Evolutionary conservation across 805 yeast species (phyloP).

Genomic region (Vanderwaltozyma verrucispora): DNA sequence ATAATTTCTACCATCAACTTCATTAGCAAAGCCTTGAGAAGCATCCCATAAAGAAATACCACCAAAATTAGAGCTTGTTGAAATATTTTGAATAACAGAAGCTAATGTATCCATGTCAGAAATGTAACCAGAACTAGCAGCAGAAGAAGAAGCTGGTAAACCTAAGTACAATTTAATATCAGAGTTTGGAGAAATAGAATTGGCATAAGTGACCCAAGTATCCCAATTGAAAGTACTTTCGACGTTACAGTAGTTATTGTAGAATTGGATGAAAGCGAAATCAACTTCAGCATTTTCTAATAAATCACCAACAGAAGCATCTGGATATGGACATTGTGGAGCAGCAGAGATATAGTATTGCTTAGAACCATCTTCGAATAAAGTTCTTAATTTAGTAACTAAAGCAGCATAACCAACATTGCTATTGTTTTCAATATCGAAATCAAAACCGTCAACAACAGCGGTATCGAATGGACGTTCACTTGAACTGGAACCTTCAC

Average conservation of each 20-base stretch:
- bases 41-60: conserved; percentile 94
- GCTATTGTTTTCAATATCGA: conserved; percentile 67
- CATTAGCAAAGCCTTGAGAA: conserved; percentile 49
- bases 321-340: conserved; percentile 89
- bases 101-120: conserved; percentile 32
- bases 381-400: conserved; percentile 42
- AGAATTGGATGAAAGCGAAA: conserved; percentile 79
- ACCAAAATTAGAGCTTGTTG: conserved; percentile 62
- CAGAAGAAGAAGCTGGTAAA: conserved; percentile 53
- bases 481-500: conserved; percentile 43
- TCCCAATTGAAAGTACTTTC: conserved; percentile 52
- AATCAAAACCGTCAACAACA: conserved; percentile 83
- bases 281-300: conserved; percentile 55
- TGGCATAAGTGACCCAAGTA: conserved; percentile 62
- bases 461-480: conserved; percentile 66
- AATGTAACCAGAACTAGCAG: conserved; percentile 57
- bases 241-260: conserved; percentile 70
- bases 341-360: conserved; percentile 74
- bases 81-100: conserved; percentile 57
- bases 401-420: conserved; percentile 59
- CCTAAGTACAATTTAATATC: conserved; percentile 66
- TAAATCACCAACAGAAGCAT: conserved; percentile 51
- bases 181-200: conserved; percentile 48
- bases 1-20: conserved; percentile 35
- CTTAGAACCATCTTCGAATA: conserved; percentile 45